Evolutionary conservation across 2,329 filamentous ascomycete species (phyloP).

Genomic region (Phialophora tarda): DNA sequence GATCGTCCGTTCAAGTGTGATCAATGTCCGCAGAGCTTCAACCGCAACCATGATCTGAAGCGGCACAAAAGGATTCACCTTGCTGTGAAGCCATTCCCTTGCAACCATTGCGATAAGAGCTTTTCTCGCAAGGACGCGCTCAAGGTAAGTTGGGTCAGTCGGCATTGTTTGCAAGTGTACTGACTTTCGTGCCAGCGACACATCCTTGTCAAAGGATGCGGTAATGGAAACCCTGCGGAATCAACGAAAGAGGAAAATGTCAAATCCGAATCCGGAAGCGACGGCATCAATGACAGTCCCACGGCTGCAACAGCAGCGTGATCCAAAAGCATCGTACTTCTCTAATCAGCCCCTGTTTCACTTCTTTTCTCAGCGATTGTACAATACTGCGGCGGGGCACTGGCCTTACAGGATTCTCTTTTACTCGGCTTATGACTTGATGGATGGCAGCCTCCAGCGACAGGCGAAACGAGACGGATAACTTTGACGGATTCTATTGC

Average conservation of each 20-base stretch:
- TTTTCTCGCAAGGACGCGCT: constrained; percentile 96
- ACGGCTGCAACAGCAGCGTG: constrained; percentile 30
- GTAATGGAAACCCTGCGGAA: constrained; percentile 46
- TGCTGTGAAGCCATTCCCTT: constrained; percentile 94
- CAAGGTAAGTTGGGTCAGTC: constrained; percentile 69
- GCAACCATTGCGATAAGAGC: constrained; percentile 88
- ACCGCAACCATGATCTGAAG: constrained; percentile 94
- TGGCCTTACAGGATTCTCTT: not conserved
- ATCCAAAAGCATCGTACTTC: constrained; percentile 4
- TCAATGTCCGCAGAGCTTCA: constrained; percentile 89
- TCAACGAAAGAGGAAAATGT: constrained; percentile 31
- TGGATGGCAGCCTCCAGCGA: constrained; percentile 28
- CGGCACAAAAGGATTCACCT: constrained; percentile 94
- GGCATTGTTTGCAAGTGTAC: constrained; percentile 28
- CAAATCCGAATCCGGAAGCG: constrained; percentile 39
- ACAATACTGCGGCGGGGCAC: constrained; percentile 25
- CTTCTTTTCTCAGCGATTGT: constrained; percentile 23
- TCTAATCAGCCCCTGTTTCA: not conserved
- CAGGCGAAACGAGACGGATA: constrained; percentile 26
- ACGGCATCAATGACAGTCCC: constrained; percentile 32
- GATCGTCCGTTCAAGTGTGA: constrained; percentile 96
- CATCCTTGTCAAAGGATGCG: constrained; percentile 71
- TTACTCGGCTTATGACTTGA: constrained; percentile 29
- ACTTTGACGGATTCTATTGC: constrained; percentile 22
- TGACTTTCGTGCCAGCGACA: constrained; percentile 60